Percentiles rank a stretch among this genome's conserved stretches.
phyloP scores from a whole-genome alignment of 257 asterid genomes.

The Solanum chiquidenum region DNA sequence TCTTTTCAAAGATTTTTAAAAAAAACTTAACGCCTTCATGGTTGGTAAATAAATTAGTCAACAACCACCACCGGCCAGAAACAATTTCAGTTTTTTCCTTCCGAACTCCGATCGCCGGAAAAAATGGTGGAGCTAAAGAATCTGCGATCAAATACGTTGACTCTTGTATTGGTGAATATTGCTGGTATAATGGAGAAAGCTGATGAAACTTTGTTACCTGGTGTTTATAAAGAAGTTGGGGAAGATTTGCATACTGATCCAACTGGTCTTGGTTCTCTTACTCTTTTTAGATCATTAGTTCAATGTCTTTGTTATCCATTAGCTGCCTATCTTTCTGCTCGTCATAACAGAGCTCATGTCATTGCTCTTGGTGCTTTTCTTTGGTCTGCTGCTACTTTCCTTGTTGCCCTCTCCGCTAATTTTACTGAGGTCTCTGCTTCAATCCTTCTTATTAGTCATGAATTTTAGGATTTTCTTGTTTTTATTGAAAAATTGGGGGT shows the following conservation, averaged over 20 bases:
- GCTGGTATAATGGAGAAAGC: slow-evolving; percentile 93
- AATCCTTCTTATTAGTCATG: not conserved
- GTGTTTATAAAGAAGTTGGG: slow-evolving; percentile 52
- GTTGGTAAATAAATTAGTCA: not conserved
- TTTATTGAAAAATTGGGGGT: not conserved
- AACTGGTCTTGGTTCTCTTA: not conserved
- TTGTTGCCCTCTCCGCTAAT: slow-evolving; percentile 44
- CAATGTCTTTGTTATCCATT: not conserved
- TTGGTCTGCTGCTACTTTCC: slow-evolving; percentile 83
- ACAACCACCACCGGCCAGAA: not conserved
- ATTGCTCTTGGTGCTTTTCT: slow-evolving; percentile 37
- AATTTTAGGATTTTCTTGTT: too few relatives aligned
- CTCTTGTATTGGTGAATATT: slow-evolving; percentile 53
- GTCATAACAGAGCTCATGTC: not conserved
- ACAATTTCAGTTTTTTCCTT: not conserved
- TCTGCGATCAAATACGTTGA: slow-evolving; percentile 27
- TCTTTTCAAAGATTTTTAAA: not conserved
- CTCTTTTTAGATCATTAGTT: not conserved
- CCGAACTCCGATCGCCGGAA: not conserved
- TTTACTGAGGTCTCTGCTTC: slow-evolving; percentile 36
- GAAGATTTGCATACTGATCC: not conserved
- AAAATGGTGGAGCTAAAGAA: not conserved
- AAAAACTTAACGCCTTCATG: not conserved
- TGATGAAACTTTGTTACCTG: slow-evolving; percentile 77
- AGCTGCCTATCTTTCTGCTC: not conserved